Base-by-base conservation (phyloP, 352 stramenopile species). In the Plasmopara viticola region DNA sequence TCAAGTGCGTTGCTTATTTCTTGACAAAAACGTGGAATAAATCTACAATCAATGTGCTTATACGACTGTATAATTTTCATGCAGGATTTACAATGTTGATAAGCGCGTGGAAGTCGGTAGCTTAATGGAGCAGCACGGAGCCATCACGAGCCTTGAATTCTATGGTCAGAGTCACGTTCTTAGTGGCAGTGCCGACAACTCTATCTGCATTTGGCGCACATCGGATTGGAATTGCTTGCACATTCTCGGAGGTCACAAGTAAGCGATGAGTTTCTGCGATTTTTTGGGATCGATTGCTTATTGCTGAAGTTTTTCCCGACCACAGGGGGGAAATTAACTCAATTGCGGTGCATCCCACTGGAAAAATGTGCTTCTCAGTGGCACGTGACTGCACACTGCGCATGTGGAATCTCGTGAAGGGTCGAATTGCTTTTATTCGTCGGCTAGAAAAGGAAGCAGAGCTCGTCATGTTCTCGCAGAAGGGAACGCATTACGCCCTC, bases 341-440 rank as follows among this genome's bases (percentile, higher is more conserved):
- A 7, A 83, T 96, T 37, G 84, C 81, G 15, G 76, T 94, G 54
- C 86, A 96, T 37, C 86, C 86, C n/a, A 94, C 78, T 41, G 86
- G 86, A 35, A 93, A 94, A 53, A 40, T 96, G 42, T 89, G 82
- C 43, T 87, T 96, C 33, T 94, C 85, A 1, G 79, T 94, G 3
- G 80, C 83, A 6, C 72, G 72, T 8, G 86, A 96, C 40, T 71
- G 77, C 43, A 96, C 84, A 42, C 60, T 96, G 58, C 81, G 84
- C 35, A 90, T 96, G 78, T 96, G 86, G 86, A 94, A 96, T 65
- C 58, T 96, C 2, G 79, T 95, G 28, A 94, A 94, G 44, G 86
- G 86, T 17, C 82, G 85, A 40, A 89, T 87, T n/a, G 81, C 81
- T 9, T 94, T 87, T 64, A 94, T 94, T 52, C 79, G 83, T 29